A percentile compares a stretch with the other conserved stretches of the same genome.
Evolutionary conservation across 148 eudicot species (phyloP).

Genomic region (Vaccinium corymbosum): DNA sequence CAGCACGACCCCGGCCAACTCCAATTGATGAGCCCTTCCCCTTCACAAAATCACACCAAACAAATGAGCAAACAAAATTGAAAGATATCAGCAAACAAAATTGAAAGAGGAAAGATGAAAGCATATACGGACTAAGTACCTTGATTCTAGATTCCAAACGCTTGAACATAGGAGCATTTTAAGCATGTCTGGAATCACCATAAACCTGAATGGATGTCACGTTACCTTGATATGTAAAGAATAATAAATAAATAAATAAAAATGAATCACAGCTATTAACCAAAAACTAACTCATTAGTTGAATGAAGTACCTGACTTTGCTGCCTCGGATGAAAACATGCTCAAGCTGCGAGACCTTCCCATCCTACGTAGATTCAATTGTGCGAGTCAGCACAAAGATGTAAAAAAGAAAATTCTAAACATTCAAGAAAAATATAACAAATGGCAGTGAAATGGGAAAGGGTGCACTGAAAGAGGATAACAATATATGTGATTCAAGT

Average conservation of each 20-base stretch:
- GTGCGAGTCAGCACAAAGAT: not conserved
- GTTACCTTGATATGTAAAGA: not conserved
- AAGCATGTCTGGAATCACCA: slow-evolving; percentile 98
- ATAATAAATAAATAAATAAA: not conserved
- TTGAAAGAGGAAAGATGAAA: not conserved
- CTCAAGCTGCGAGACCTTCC: slow-evolving; percentile 92
- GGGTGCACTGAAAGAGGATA: not conserved
- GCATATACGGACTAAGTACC: slow-evolving; percentile 34
- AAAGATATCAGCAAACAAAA: not conserved
- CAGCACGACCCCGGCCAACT: slow-evolving; percentile 40
- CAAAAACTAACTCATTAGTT: not conserved
- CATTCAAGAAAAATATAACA: not conserved
- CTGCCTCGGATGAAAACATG: slow-evolving; percentile 95
- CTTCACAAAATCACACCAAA: slow-evolving; percentile 31
- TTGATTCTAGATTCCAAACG: slow-evolving; percentile 92
- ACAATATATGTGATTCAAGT: not conserved
- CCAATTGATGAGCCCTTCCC: slow-evolving; percentile 94
- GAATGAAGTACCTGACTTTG: slow-evolving; percentile 69
- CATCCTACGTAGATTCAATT: slow-evolving; percentile 50
- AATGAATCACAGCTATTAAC: not conserved
- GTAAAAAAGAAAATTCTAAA: not conserved
- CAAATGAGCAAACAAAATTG: slow-evolving; percentile 8
- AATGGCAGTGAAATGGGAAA: not conserved
- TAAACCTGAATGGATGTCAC: slow-evolving; percentile 54
- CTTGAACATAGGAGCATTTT: slow-evolving; percentile 99